A percentile compares a stretch with the other conserved stretches of the same genome.
Evolutionary conservation across 2,329 filamentous ascomycete species (phyloP).

Genomic region (Cercospora berteroae): DNA sequence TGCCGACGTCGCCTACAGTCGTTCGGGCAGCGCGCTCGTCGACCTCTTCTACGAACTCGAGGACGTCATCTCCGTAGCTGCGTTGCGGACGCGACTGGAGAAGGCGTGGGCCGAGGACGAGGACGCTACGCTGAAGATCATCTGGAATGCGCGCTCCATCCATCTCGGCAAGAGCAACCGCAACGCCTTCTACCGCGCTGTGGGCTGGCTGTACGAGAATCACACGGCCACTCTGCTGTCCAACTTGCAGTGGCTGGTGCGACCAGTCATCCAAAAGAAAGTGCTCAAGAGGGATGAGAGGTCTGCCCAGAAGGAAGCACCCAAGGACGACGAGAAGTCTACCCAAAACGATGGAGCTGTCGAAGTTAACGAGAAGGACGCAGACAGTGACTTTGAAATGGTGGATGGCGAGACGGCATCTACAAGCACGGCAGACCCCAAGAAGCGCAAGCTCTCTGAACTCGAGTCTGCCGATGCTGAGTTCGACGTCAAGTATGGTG

Average conservation of each 20-base stretch:
- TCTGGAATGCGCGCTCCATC: conserved; percentile 62
- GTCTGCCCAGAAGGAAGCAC: conserved; percentile 31
- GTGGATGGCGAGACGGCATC: conserved; percentile 18
- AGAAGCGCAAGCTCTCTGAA: conserved; percentile 25
- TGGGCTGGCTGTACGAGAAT: conserved; percentile 55
- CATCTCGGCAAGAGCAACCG: conserved; percentile 57
- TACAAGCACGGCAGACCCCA: conserved; percentile 11
- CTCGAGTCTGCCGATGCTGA: conserved; percentile 15
- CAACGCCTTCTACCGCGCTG: conserved; percentile 43
- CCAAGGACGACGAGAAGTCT: conserved; percentile 38
- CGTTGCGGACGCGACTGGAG: conserved; percentile 46
- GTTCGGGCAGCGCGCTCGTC: conserved; percentile 49
- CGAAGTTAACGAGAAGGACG: conserved; percentile 40
- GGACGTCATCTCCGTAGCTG: conserved; percentile 39
- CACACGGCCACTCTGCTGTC: conserved; percentile 56
- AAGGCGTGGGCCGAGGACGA: conserved; percentile 53
- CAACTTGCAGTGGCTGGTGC: conserved; percentile 57
- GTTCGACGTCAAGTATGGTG: conserved; percentile 38
- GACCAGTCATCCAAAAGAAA: conserved; percentile 58
- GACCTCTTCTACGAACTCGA: conserved; percentile 57
- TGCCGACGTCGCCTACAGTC: conserved; percentile 49
- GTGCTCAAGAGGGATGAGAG: conserved; percentile 39
- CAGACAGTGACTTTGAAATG: conserved; percentile 29
- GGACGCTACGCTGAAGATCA: conserved; percentile 55
- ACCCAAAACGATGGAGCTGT: conserved; percentile 41